phyloP scores from a whole-genome alignment of 345 rosid genomes.

The Kernera saxatilis region DNA sequence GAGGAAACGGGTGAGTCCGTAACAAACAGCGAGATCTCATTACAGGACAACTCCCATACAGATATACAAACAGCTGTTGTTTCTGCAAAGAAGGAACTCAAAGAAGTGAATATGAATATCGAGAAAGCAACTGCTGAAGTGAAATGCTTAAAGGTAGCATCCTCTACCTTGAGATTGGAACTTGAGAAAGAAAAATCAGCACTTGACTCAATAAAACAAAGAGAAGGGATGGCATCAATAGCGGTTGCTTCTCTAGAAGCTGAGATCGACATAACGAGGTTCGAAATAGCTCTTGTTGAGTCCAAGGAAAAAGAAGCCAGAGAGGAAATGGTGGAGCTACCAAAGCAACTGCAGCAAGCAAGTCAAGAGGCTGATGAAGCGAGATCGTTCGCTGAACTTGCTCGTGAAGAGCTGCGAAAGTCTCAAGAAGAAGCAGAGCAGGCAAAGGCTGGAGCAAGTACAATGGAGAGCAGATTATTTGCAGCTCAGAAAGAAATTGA shows the following conservation, averaged over 20 bases:
- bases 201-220: conserved; percentile 54
- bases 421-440: conserved; percentile 76
- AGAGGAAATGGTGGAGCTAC: conserved; percentile 58
- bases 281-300: conserved; percentile 50
- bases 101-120: conserved; percentile 68
- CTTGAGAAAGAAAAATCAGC: conserved; percentile 59
- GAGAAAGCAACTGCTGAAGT: conserved; percentile 78
- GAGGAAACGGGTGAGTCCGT: conserved; percentile 22
- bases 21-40: conserved; percentile 25
- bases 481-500: conserved; percentile 82
- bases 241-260: conserved; percentile 74
- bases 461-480: conserved; percentile 61
- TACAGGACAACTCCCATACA: conserved; percentile 36
- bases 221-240: conserved; percentile 78
- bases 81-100: conserved; percentile 78
- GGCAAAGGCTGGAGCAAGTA: conserved; percentile 72
- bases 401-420: conserved; percentile 69
- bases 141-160: conserved; percentile 60
- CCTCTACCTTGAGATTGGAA: conserved; percentile 54
- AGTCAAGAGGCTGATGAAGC: conserved; percentile 81
- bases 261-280: conserved; percentile 61
- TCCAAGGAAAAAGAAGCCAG: conserved; percentile 61
- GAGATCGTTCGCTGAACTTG: conserved; percentile 51
- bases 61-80: conserved; percentile 55
- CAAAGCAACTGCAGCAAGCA: conserved; percentile 68